Percentiles rank a stretch among this genome's conserved stretches.
Conservation (phyloP, 805 yeast species). For the Candida odintsovae region DNA sequence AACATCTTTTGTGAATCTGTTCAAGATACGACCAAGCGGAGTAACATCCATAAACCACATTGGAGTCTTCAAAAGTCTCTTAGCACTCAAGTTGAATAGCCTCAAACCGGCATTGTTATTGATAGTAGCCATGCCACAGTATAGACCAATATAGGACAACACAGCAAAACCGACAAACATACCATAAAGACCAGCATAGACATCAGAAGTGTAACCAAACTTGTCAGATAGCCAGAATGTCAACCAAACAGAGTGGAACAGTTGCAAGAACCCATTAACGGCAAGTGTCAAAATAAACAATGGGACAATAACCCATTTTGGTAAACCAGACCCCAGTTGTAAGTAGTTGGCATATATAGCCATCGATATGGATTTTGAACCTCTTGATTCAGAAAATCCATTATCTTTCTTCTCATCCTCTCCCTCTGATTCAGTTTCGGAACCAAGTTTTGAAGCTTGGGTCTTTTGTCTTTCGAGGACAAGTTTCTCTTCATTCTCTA, state of each 20-base stretch:
- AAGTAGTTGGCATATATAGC: slow-evolving; percentile 38
- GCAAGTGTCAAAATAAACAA: slow-evolving; percentile 18
- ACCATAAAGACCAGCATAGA: slow-evolving; percentile 62
- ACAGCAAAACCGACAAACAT: slow-evolving; percentile 47
- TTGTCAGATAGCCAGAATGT: slow-evolving; percentile 66
- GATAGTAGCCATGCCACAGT: slow-evolving; percentile 49
- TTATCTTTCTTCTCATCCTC: neutral
- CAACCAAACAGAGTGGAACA: slow-evolving; percentile 67
- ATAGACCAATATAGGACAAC: slow-evolving; percentile 40
- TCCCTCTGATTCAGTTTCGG: neutral
- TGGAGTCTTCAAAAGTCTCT: slow-evolving; percentile 61
- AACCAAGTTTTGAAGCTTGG: slow-evolving; percentile 17
- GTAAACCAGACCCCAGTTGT: slow-evolving; percentile 40
- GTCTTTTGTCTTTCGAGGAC: slow-evolving; percentile 15
- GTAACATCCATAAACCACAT: slow-evolving; percentile 82
- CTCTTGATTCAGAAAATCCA: slow-evolving; percentile 15
- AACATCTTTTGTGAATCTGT: slow-evolving; percentile 81
- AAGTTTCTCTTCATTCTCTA: slow-evolving; percentile 27
- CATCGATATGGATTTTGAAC: slow-evolving; percentile 12
- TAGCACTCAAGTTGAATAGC: slow-evolving; percentile 53
- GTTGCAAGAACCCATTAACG: slow-evolving; percentile 42
- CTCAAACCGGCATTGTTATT: slow-evolving; percentile 48
- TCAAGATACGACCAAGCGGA: slow-evolving; percentile 79
- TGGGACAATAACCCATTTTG: slow-evolving; percentile 26
- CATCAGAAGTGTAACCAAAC: slow-evolving; percentile 39